Evolutionary conservation across 2,329 filamentous ascomycete genomes (phyloP), one percentile per base, ranked within the genome.

Genomic region (Fusarium aywerte): DNA sequence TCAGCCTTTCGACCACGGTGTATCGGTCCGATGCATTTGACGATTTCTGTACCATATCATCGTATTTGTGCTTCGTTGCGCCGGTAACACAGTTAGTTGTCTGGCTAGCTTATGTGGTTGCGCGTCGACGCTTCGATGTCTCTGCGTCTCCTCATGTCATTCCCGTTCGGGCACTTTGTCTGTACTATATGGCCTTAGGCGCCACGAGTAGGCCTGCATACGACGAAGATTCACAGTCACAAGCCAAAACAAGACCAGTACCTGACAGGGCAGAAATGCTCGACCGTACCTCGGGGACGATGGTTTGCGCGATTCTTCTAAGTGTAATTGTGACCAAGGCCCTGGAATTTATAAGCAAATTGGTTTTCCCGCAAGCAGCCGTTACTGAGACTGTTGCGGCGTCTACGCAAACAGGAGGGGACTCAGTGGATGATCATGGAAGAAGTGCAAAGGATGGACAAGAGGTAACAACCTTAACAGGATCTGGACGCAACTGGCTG

Each of bases 401-500:
- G 10, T 25, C 21, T 7, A 5, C 44, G 3, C 29, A 48, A 11
- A 21, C 11, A 3, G 20, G n/a, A 33, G 16, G 11, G 8, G 4
- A 7, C 5, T 20, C 27, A n/a, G 9, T 8, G 5, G 16, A 29
- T 2, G 33, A 8, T 11, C 12, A 5, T 8, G 9, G 4, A 13
- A 7, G 10, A 9, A 16, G 9, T 20, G 5, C 9, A 20, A 13
- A 16, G 12, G 21, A 4, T 4, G 7, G 1, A 2, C 12, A 0
- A 12, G 31, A 15, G 13, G 33, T 12, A 6, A 7, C 1, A 16
- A 32, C 11, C 9, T 7, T 36, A 10, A 5, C 3, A 2, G 9
- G 15, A 13, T 11, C 8, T 0, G 10, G 4, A 10, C 15, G 15
- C 2, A 11, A 12, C 7, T 21, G 27, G 21, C 0, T 43, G 0